Evolutionary conservation across 2,329 filamentous ascomycete genomes (phyloP), one percentile per base, ranked within the genome.

Genomic region (Epichloe typhina): DNA sequence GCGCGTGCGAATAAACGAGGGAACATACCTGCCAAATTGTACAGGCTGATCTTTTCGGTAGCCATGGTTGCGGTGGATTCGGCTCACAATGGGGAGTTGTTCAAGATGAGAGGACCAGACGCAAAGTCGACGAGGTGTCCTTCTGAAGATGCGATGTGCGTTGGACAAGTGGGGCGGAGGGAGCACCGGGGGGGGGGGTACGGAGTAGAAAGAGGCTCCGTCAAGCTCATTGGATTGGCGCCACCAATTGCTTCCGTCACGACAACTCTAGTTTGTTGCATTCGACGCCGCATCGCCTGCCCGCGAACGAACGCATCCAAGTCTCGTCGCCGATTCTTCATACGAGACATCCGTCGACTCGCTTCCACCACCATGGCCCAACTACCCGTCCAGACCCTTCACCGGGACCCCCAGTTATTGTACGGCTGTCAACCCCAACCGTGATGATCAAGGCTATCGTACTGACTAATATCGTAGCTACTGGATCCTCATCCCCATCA

Each of bases 401-500:
- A 95, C 73, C 73, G 93, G 80, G 94, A 98, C 85, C 91, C 64
- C 64, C 90, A 95, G 71, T 77, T 98, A 58, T 95, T 98, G 93
- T 97, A 74, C 65, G 87, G 69, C 4, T 15, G 17, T 31, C 35
- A 26, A 7, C 5, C n/a, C 31, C 9, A 6, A 21, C 11, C 40
- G 19, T 26, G 13, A 39, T 19, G 12, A 35, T n/a, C 17, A 37
- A 26, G 19, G 21, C 31, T 33, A 31, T 21, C 12, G 11, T 41
- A 36, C 46, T 52, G 23, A 52, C 48, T 12, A 37, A 3, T 15
- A 11, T 9, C 53, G 50, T 62, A 98, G 93, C 73, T 97, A 96
- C 77, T 98, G 93, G 93, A 98, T 98, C 70, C 77, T 98, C 54
- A 84, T 96, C 56, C 93, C 93, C 55, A 98, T 98, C 68, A 95